Evolutionary conservation across 805 yeast species (phyloP), one percentile per base, ranked within the genome.

Genomic region (Candida hispaniensis): DNA sequence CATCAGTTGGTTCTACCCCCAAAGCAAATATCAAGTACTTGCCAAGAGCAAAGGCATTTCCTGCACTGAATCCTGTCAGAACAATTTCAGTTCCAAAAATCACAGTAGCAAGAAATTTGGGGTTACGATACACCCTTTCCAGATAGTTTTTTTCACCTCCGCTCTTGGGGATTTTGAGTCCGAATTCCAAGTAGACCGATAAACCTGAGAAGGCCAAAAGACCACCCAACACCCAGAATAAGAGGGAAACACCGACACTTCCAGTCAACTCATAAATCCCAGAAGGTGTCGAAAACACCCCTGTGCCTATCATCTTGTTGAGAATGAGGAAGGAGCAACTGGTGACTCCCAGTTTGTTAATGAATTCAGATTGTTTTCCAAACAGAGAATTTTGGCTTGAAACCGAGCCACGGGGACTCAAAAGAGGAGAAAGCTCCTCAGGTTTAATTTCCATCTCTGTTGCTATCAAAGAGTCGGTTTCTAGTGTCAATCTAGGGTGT

Each of bases 241-340:
- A 45, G 39, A 75, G 52, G 2, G 73, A 52, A 29, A 66, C 55
- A 8, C 79, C 81, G 5, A 75, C 75, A 7, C 73, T 66, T 4
- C 81, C 80, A 3, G 73, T 56, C 25, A 69, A 55, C 7, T 59
- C 49, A 43, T 67, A 75, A 21, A 77, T 73, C 16, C 76, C 64
- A 4, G 80, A 69, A 1, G 82, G 78, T 4, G 79, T 71, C 24
- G 75, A 64, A 54, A 76, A 77, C 22, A 77, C 73, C 16, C 85
- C 86, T 3, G 83, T 75, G 25, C 86, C 86, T 34, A 77, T 67
- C 71, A 75, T 75, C 46, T 77, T 65, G 54, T 77, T 77, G 42
- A 76, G 58, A 50, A 74, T 71, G 35, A 77, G 47, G 18, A 57
- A n/a, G n/a, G n/a, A n/a, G n/a, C n/a, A n/a, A n/a, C n/a, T n/a